These are phyloP conservation scores for Phallus indusiatus DNA, from an alignment of 768 basidiomycete genomes.

Conservation along the genomic window DNA sequence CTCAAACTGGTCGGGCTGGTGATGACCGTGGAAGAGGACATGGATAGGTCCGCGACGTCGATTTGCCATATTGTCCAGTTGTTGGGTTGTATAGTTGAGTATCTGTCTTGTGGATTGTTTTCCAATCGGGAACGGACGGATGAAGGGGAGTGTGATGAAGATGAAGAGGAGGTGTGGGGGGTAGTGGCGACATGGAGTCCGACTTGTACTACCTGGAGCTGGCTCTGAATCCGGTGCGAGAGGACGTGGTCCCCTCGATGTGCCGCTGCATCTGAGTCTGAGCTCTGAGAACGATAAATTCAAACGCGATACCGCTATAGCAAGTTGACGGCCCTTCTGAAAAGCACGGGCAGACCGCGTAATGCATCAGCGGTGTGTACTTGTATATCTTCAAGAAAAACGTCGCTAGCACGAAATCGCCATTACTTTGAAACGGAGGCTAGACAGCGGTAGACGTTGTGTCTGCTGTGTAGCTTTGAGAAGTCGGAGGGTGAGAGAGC, in stretches of 20 bases:
- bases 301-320: slow-evolving; percentile 9
- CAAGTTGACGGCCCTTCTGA: slow-evolving; percentile 3
- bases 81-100: slow-evolving; percentile 1
- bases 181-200: not conserved
- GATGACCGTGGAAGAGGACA: slow-evolving; percentile 9
- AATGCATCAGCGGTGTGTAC: slow-evolving; percentile 11
- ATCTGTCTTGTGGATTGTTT: slow-evolving; percentile 1
- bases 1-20: slow-evolving; percentile 7
- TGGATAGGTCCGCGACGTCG: slow-evolving; percentile 5
- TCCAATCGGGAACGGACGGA: not conserved
- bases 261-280: slow-evolving; percentile 10
- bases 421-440: slow-evolving; percentile 12
- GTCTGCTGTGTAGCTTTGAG: not conserved
- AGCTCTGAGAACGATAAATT: slow-evolving; percentile 11
- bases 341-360: slow-evolving; percentile 3
- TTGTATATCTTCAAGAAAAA: slow-evolving; percentile 13
- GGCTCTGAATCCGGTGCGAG: not conserved
- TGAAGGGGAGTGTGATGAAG: not conserved
- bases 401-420: slow-evolving; percentile 10
- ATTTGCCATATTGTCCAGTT: slow-evolving; percentile 13
- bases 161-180: not conserved
- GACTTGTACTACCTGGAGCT: not conserved
- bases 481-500: slow-evolving; percentile 6
- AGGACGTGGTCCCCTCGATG: slow-evolving; percentile 6
- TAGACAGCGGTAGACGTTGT: slow-evolving; percentile 6